Evolutionary conservation across 345 rosid species (phyloP).

Genomic region (Nephelium lappaceum): DNA sequence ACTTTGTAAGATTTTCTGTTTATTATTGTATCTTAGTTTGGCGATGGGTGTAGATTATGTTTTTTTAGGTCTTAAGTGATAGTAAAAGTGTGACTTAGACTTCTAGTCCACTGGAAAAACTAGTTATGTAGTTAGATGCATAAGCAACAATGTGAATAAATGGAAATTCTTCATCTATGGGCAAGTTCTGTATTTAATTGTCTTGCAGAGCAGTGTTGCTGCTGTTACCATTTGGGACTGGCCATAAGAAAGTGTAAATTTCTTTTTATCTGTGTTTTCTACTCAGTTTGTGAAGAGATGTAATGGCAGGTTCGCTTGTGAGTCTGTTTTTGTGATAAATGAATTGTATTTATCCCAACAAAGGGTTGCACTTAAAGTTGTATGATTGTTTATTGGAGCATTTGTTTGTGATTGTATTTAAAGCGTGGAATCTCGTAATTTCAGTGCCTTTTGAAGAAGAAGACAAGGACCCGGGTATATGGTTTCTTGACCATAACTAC

Average conservation of each 20-base stretch:
- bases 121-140: not conserved
- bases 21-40: not conserved
- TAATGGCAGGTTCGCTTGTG: not conserved
- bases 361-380: not conserved
- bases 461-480: conserved; percentile 83
- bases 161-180: not conserved
- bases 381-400: not conserved
- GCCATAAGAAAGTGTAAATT: not conserved
- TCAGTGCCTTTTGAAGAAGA: conserved; percentile 98
- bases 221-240: conserved; percentile 28
- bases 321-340: not conserved
- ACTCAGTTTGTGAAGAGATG: not conserved
- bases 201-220: conserved; percentile 28
- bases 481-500: conserved; percentile 98
- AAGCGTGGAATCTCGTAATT: conserved; percentile 13
- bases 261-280: not conserved
- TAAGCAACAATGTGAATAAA: not conserved
- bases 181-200: conserved; percentile 20
- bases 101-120: not conserved
- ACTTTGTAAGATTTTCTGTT: not conserved
- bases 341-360: not conserved
- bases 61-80: not conserved
- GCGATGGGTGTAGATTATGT: not conserved
- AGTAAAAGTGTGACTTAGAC: not conserved
- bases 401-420: not conserved